A percentile compares a stretch with the other conserved stretches of the same genome.
Conservation (phyloP, 345 rosid species). For the Aegle marmelos region DNA sequence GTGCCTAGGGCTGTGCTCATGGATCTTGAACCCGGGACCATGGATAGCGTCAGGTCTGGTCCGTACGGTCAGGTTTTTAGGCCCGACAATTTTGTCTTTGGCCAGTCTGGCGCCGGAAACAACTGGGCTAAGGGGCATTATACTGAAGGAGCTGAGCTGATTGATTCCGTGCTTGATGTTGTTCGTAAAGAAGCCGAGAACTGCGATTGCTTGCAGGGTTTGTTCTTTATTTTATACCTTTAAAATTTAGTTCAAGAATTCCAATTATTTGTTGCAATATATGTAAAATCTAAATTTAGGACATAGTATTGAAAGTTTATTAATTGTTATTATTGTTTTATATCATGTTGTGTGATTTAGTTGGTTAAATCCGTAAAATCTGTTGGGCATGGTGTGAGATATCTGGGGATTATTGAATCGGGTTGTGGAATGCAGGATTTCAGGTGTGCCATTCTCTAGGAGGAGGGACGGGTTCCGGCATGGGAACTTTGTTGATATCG, state of each 20-base stretch:
- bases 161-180: conserved; percentile 41
- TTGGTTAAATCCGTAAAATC: neutral
- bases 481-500: conserved; percentile 65
- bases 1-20: conserved; percentile 41
- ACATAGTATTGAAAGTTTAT: neutral
- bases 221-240: neutral
- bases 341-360: neutral
- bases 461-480: conserved; percentile 68
- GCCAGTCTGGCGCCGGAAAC: conserved; percentile 50
- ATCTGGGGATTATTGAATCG: neutral
- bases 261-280: no score
- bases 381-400: neutral
- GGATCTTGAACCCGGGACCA: conserved; percentile 46
- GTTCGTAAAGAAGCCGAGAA: conserved; percentile 44
- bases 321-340: neutral
- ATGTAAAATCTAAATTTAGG: no score
- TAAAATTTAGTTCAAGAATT: neutral
- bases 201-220: conserved; percentile 42
- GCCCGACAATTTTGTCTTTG: conserved; percentile 45
- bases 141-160: conserved; percentile 42
- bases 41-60: conserved; percentile 37
- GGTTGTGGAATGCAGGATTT: conserved; percentile 33
- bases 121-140: conserved; percentile 50
- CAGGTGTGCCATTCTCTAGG: conserved; percentile 68
- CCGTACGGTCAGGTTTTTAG: conserved; percentile 38